These are phyloP conservation scores for Sugiyamaella chiloensis DNA, from an alignment of 805 yeast genomes.

Conservation along the genomic window DNA sequence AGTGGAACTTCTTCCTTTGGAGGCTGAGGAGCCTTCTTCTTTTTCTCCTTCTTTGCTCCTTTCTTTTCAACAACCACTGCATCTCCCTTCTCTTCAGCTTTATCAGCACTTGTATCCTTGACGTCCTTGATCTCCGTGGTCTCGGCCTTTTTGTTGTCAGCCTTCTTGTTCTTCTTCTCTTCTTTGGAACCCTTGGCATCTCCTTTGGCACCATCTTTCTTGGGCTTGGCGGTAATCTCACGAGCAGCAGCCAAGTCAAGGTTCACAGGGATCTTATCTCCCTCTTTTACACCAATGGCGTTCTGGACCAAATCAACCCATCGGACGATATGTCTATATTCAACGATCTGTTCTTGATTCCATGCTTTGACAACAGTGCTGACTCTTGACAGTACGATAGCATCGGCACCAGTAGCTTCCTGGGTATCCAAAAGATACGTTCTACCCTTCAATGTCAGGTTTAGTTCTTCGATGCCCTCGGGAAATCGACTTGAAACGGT, in stretches of 20 bases:
- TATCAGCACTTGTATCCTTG: conserved; percentile 43
- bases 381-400: conserved; percentile 61
- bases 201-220: conserved; percentile 31
- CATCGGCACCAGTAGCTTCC: conserved; percentile 65
- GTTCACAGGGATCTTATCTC: conserved; percentile 55
- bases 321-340: conserved; percentile 80
- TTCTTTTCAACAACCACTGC: conserved; percentile 28
- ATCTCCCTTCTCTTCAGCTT: conserved; percentile 31
- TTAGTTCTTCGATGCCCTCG: conserved; percentile 51
- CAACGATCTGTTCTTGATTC: conserved; percentile 55
- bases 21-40: conserved; percentile 51
- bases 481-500: conserved; percentile 67
- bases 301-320: conserved; percentile 90
- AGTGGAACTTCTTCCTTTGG: conserved; percentile 56
- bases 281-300: conserved; percentile 45
- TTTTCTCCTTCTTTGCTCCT: conserved; percentile 34
- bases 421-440: conserved; percentile 60
- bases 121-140: conserved; percentile 30
- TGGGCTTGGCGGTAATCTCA: conserved; percentile 54
- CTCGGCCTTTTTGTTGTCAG: conserved; percentile 5
- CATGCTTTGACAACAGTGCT: conserved; percentile 58
- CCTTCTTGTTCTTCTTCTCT: conserved; percentile 15
- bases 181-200: conserved; percentile 54
- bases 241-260: conserved; percentile 65
- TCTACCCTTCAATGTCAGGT: conserved; percentile 61